These are phyloP conservation scores for Globisporangium irregulare DNA, from an alignment of 352 stramenopile genomes.

Conservation along the genomic window DNA sequence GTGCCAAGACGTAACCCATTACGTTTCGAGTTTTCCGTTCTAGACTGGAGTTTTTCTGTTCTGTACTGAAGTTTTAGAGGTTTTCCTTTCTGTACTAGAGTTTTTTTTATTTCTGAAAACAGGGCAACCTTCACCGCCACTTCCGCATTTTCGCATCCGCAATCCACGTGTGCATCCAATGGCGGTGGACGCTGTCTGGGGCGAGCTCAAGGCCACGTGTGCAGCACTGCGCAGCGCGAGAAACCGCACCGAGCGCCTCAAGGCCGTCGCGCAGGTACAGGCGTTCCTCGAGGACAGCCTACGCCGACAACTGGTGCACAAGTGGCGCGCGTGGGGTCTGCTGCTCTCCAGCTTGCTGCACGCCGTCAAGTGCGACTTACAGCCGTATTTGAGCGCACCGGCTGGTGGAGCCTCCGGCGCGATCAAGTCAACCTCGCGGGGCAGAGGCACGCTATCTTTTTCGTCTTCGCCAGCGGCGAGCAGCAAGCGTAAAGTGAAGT, in stretches of 20 bases:
- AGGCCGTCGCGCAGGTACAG: constrained; percentile 38
- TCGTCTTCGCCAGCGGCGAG: neutral
- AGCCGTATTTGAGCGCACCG: constrained; percentile 30
- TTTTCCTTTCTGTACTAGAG: too few species aligned
- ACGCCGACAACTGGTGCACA: constrained; percentile 54
- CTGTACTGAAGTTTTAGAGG: too few species aligned
- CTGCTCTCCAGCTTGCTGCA: constrained; percentile 49
- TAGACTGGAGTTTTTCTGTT: too few species aligned
- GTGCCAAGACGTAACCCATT: too few species aligned
- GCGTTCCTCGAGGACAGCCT: constrained; percentile 48
- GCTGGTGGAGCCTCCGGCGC: neutral
- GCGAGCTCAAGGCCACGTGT: constrained; percentile 40
- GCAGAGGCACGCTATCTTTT: neutral
- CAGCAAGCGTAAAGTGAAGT: constrained; percentile 29
- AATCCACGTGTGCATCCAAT: neutral
- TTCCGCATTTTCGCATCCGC: neutral
- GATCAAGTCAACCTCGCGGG: neutral
- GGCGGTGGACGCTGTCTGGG: constrained; percentile 38
- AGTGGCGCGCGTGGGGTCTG: constrained; percentile 70
- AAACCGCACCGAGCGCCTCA: constrained; percentile 29
- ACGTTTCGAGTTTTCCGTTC: too few species aligned
- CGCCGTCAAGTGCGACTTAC: constrained; percentile 46
- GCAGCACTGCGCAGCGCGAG: constrained; percentile 43
- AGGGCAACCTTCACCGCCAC: too few species aligned
- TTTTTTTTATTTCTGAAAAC: too few species aligned